phyloP scores from a whole-genome alignment of 371 early-diverging fungal genomes.

The Actinomortierella ambigua region DNA sequence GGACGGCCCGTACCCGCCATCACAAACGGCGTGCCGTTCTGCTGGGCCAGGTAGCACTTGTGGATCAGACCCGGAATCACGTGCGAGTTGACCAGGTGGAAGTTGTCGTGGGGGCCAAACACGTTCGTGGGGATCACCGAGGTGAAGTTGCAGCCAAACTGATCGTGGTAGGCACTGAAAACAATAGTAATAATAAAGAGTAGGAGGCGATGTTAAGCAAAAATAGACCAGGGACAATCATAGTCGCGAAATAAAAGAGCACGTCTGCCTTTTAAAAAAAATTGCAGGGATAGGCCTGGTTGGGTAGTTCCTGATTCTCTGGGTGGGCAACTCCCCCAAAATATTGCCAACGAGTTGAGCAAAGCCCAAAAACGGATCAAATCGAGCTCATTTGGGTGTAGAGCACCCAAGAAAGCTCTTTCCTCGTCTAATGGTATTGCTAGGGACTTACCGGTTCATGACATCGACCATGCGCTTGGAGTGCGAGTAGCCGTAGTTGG shows the following conservation, averaged over 20 bases:
- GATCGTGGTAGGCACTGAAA: conserved; percentile 75
- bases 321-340: too few species aligned
- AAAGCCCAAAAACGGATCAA: too few species aligned
- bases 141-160: conserved; percentile 84
- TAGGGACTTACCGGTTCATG: conserved; percentile 70
- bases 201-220: neutral
- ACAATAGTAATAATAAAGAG: neutral
- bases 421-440: conserved; percentile 5
- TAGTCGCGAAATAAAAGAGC: too few species aligned
- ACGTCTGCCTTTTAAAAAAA: conserved; percentile 5
- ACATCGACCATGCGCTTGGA: conserved; percentile 91
- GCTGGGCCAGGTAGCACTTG: conserved; percentile 84
- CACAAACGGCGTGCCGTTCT: conserved; percentile 75
- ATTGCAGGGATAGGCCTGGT: neutral
- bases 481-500: conserved; percentile 90
- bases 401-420: conserved; percentile 9
- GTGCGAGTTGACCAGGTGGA: conserved; percentile 80
- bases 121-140: conserved; percentile 89
- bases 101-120: conserved; percentile 89
- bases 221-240: neutral
- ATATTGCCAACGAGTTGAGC: neutral
- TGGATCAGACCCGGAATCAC: conserved; percentile 88
- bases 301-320: neutral
- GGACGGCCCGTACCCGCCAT: conserved; percentile 84
- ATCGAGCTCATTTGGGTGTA: too few species aligned